These are phyloP conservation scores for Sclerotinia nivalis DNA, from an alignment of 2,329 filamentous ascomycete genomes.

Conservation along the genomic window DNA sequence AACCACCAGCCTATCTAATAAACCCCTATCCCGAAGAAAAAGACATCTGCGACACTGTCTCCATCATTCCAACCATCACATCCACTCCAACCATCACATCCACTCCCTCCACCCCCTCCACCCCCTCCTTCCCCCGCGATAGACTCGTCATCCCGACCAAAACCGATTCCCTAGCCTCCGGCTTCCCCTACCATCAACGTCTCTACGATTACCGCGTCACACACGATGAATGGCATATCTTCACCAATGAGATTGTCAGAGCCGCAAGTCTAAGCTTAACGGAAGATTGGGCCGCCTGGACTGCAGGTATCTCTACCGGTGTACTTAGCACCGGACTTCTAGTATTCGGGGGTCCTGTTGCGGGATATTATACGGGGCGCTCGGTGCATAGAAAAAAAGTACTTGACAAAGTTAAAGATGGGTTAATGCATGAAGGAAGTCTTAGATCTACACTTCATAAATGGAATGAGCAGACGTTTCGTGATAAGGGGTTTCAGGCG, in stretches of 20 bases:
- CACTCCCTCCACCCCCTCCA: neutral
- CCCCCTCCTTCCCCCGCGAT: conserved; percentile 5
- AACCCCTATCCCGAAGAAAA: conserved; percentile 3
- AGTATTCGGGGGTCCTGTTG: conserved; percentile 31
- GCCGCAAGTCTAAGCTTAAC: conserved; percentile 31
- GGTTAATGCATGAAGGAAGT: conserved; percentile 30
- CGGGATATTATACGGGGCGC: conserved; percentile 33
- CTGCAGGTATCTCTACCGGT: conserved; percentile 33
- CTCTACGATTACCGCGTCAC: conserved; percentile 30
- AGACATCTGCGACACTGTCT: neutral
- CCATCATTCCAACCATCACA: neutral
- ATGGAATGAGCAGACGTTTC: conserved; percentile 33
- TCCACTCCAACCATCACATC: neutral
- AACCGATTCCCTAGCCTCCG: conserved; percentile 33
- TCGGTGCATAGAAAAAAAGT: conserved; percentile 33
- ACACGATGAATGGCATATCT: conserved; percentile 36
- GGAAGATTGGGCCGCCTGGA: conserved; percentile 34
- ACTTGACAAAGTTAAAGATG: conserved; percentile 32
- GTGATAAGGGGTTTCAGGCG: conserved; percentile 30
- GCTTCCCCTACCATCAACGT: conserved; percentile 33
- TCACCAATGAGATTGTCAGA: conserved; percentile 32
- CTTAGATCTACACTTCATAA: conserved; percentile 28
- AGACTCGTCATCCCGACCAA: conserved; percentile 32
- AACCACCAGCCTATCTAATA: neutral
- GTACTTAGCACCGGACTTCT: conserved; percentile 28